Evolutionary conservation across 768 basidiomycete genomes (phyloP).

Genomic region (Tricholoma terreum): DNA sequence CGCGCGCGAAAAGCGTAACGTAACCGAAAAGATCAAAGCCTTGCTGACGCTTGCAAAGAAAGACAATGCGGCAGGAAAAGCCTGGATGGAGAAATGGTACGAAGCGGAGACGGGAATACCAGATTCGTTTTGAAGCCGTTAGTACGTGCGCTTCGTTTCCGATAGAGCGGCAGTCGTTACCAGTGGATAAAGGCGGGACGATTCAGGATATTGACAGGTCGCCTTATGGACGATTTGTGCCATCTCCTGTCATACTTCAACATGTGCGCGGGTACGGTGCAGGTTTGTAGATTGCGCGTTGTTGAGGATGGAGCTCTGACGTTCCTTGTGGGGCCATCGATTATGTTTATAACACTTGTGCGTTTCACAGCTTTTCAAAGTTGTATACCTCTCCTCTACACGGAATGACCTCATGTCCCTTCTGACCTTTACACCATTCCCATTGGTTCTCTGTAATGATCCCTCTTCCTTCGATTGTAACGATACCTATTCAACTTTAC

Average conservation of each 20-base stretch:
- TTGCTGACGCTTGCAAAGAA: constrained; percentile 58
- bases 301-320: background rate
- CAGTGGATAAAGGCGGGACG: background rate
- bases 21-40: constrained; percentile 43
- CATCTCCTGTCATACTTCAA: background rate
- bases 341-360: background rate
- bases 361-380: background rate
- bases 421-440: too few species aligned
- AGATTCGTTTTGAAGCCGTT: background rate
- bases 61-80: constrained; percentile 69
- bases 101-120: background rate
- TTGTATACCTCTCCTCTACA: background rate
- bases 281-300: background rate
- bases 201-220: background rate
- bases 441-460: too few species aligned
- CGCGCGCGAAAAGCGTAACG: constrained; percentile 56
- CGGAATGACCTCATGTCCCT: too few species aligned
- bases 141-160: background rate
- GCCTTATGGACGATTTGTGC: background rate
- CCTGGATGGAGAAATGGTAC: constrained; percentile 56
- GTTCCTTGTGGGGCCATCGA: background rate
- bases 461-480: too few species aligned
- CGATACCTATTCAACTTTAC: too few species aligned
- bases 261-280: background rate
- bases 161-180: background rate